Evolutionary conservation across 2,329 filamentous ascomycete genomes (phyloP), one percentile per base, ranked within the genome.

Genomic region (Fusarium sp.): DNA sequence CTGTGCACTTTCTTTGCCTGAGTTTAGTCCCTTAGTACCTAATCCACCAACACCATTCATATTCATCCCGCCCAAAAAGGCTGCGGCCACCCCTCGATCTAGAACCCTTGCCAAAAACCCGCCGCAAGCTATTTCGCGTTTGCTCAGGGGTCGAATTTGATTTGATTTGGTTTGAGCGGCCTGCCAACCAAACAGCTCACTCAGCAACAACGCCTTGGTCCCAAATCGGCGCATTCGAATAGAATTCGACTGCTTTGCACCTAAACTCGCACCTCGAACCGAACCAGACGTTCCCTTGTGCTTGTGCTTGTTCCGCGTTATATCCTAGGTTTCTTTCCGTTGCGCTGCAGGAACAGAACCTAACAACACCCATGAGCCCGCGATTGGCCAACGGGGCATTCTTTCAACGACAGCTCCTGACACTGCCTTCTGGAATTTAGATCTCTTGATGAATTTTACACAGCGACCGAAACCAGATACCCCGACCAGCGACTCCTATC

Each of bases 71-170:
- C 47, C 53, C 36, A 73, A 72, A 73, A 73, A 73, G 71, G 71
- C 71, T 73, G 69, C 68, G 66, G 71, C 71, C 69, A 68, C 69
- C 70, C 71, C 67, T 68, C 71, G 71, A 73, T 71, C 69, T 72
- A 72, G 71, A 73, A 72, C 68, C 71, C 70, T 73, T 64, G 63
- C 67, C 63, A 70, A 45, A 45, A 68, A 55, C 54, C 67, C 60
- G 63, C 66, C 45, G 40, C 45, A 63, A 65, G 62, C 68, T 70
- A 69, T 69, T 68, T 73, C 65, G 70, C 73, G 72, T 75, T 73
- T 74, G 62, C 70, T 75, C 73, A 75, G 73, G 73, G 73, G 73
- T 57, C 34, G 34, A 36, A 36, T 74, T 62, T 61, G 54, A 36
- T 74, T 62, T 61, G 54, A 63, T 65, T 60, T 59, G 62, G 39